Base-by-base conservation (phyloP, 495 filamentous ascomycete genomes). In the Chaetomium tenue region DNA sequence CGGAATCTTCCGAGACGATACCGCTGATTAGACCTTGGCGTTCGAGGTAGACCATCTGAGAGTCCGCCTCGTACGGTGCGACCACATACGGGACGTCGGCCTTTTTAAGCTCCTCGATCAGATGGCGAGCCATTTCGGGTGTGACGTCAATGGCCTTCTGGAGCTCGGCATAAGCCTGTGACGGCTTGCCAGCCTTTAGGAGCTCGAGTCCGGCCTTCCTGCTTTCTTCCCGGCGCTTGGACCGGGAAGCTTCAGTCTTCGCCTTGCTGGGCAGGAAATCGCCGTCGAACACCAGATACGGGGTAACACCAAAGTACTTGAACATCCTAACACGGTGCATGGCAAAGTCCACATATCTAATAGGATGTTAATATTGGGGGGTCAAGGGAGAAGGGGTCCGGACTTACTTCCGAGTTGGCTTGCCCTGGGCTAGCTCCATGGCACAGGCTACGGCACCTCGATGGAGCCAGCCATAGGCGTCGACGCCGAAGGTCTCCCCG, bases 391-490 rank as follows among this genome's bases (percentile, higher is more conserved):
- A 63, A 59, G 18, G 12, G 61, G 58, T 5, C n/a, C 5, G 2
- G 28, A 78, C 84, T 67, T 79, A 96, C 90, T 92, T 96, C 58
- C 84, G 86, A 6, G 92, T 97, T 22, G 91, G 92, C 74, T 89
- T 92, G 68, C 88, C 90, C 68, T 91, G 81, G 33, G 93, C 95
- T 53, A 99, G 82, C 64, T 98, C 95, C 66, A 96, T 87, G 61
- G 93, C 90, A 74, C 94, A 99, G 26, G 92, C 82, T 57, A 95
- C 86, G 26, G 92, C 91, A 37, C 93, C 95, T 66, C 95, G 89
- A 74, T 99, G 95, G 40, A 99, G 87, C 95, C 95, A 99, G 72
- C 92, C 94, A 81, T 99, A 99, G 63, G 89, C 93, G 75, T 99
- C 95, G 18, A 99, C 86, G 3, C 90, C 95, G 48, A 99, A 84